Percentiles rank a stretch among this genome's conserved stretches.
Evolutionary conservation across 352 stramenopile species (phyloP).

Genomic region (Heterotrichella gracilis): DNA sequence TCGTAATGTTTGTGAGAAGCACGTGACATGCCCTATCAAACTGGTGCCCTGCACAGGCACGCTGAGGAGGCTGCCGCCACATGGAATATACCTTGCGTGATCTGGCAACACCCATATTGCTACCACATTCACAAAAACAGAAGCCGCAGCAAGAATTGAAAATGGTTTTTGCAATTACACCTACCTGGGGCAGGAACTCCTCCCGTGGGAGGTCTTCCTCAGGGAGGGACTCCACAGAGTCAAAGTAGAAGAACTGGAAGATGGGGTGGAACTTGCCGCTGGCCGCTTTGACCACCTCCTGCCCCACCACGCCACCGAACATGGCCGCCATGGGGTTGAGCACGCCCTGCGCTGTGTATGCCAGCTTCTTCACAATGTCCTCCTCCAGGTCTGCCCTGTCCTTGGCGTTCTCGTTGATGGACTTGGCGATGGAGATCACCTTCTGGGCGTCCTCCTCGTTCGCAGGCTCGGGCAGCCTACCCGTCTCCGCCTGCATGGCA

Average conservation of each 20-base stretch:
- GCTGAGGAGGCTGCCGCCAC: too few species aligned
- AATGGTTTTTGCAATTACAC: too few species aligned
- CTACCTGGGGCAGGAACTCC: too few species aligned
- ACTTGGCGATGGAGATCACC: slow-evolving; percentile 43
- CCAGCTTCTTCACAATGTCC: slow-evolving; percentile 35
- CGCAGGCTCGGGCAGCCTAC: slow-evolving; percentile 44
- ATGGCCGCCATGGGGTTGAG: slow-evolving; percentile 76
- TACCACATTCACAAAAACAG: too few species aligned
- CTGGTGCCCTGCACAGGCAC: too few species aligned
- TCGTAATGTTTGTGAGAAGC: too few species aligned
- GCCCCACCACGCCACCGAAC: slow-evolving; percentile 75
- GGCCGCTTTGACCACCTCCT: slow-evolving; percentile 86
- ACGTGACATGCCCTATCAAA: too few species aligned
- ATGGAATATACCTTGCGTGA: too few species aligned
- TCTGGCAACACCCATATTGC: too few species aligned
- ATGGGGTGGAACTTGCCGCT: slow-evolving; percentile 93
- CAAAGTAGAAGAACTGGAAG: slow-evolving; percentile 93
- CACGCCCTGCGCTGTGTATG: slow-evolving; percentile 45
- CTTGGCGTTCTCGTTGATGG: slow-evolving; percentile 12
- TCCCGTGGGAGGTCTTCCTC: slow-evolving; percentile 22
- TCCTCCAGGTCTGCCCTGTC: slow-evolving; percentile 26
- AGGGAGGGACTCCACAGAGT: slow-evolving; percentile 72
- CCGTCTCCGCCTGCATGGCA: too few species aligned
- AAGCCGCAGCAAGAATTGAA: too few species aligned
- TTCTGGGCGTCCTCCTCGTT: slow-evolving; percentile 38